Evolutionary conservation across 1,139 yeast species (phyloP).

Genomic region (Suhomyces bribrorum): DNA sequence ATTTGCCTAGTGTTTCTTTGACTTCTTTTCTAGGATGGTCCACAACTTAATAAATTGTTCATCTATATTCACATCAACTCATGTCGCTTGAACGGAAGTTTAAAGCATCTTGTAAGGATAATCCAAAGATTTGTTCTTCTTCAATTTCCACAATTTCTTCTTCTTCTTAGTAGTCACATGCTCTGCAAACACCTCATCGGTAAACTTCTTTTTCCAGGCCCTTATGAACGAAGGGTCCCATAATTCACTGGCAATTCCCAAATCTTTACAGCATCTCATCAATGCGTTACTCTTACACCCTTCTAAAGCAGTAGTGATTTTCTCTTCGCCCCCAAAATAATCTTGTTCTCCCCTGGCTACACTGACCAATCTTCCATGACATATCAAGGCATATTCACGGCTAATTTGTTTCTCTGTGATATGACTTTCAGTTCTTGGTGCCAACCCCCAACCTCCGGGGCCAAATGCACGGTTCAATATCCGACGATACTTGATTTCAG

Average conservation of each 20-base stretch:
- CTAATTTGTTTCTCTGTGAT: conserved; percentile 67
- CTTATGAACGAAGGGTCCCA: conserved; percentile 96
- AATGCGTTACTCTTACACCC: conserved; percentile 96
- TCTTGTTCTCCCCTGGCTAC: conserved; percentile 97
- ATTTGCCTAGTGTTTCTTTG: no score
- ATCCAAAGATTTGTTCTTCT: conserved; percentile 74
- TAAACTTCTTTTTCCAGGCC: conserved; percentile 68
- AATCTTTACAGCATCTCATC: conserved; percentile 96
- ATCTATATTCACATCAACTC: no score
- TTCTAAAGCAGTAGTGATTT: conserved; percentile 93
- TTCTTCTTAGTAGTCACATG: conserved; percentile 79
- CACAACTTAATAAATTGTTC: no score
- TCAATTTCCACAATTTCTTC: conserved; percentile 84
- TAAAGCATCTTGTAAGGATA: conserved; percentile 65
- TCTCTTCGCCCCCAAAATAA: conserved; percentile 77
- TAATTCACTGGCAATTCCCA: conserved; percentile 93
- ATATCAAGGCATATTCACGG: conserved; percentile 84
- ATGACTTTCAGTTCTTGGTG: conserved; percentile 84
- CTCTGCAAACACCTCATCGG: conserved; percentile 86
- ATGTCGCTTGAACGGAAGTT: no score
- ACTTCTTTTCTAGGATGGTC: no score
- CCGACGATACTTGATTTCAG: conserved; percentile 92
- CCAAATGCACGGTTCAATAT: conserved; percentile 89
- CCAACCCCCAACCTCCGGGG: conserved; percentile 99
- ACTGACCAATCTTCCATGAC: conserved; percentile 85